These are phyloP conservation scores for Saccharomycopsis sp. DNA, from an alignment of 805 yeast genomes.

Conservation along the genomic window DNA sequence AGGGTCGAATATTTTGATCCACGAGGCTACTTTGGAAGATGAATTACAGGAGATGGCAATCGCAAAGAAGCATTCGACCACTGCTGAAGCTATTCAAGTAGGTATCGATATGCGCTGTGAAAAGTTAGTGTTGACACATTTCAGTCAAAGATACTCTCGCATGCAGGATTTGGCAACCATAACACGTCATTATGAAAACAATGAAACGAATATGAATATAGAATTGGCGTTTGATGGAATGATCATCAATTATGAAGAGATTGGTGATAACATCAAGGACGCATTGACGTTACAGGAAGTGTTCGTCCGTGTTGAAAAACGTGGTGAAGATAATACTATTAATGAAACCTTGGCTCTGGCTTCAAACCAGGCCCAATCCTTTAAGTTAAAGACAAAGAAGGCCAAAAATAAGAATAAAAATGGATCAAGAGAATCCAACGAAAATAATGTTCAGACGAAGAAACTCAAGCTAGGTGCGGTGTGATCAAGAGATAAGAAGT, in stretches of 20 bases:
- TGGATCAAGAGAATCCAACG: not conserved
- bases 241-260: constrained; percentile 40
- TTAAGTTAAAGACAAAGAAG: not conserved
- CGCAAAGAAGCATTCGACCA: constrained; percentile 79
- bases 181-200: constrained; percentile 30
- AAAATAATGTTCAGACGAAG: not conserved
- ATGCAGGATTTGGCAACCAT: constrained; percentile 32
- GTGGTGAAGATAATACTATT: not conserved
- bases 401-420: not conserved
- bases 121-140: constrained; percentile 77
- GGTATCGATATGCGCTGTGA: constrained; percentile 66
- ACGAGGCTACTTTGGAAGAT: constrained; percentile 90
- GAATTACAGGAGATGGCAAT: constrained; percentile 71
- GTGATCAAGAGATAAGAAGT: not conserved
- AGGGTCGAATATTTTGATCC: constrained; percentile 69
- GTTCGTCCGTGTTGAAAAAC: not conserved
- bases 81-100: constrained; percentile 75
- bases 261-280: constrained; percentile 27
- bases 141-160: constrained; percentile 81
- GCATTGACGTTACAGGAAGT: not conserved
- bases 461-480: not conserved
- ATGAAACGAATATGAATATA: constrained; percentile 30
- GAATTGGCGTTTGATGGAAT: constrained; percentile 63
- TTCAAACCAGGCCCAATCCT: not conserved
- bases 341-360: not conserved